Evolutionary conservation across 768 basidiomycete genomes (phyloP), one percentile per base, ranked within the genome.

Genomic region (Tulasnella calospora): DNA sequence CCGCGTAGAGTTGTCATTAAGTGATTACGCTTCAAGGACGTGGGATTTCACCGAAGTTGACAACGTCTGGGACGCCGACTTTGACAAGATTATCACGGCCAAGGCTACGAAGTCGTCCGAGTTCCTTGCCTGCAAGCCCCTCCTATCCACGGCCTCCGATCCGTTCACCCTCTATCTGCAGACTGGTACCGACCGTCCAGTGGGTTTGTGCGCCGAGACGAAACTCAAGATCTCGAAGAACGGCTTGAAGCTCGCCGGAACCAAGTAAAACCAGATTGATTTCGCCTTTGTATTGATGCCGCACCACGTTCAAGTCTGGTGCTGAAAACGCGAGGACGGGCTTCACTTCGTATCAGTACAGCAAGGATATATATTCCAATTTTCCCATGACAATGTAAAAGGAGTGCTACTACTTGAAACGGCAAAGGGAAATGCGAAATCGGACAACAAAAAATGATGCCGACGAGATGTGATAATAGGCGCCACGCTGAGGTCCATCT

Each of bases 1-100:
- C 27, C 19, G 1, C 21, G 8, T 23, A 46, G 12, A 3, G 27
- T 17, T 30, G n/a, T 30, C 1, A 47, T 47, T 33, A 71, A 71
- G 6, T 21, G 30, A 21, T 71, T 12, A 44, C 17, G 36, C 23
- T 40, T 38, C 3, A 15, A 76, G 75, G 55, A 55, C 75, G 7
- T 76, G 47, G 51, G 61, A 46, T 15, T 57, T 57, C 55, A 61
- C 47, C 30, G 46, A 61, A 40, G 27, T 76, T 23, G 47, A 51
- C 30, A 69, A 51, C 75, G 38, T 57, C 75, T 76, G 75, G 75
- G 57, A 57, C 36, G 75, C 51, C n/a, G 75, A 61, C 75, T 76
- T 61, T n/a, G 57, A 51, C 9, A 27, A 51, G 21, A 40, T 61
- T 13, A 40, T 76, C 57, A 44, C 36, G 30, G 75, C 75, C 33